Percentiles rank a stretch among this genome's conserved stretches.
Conservation (phyloP, 306 rosid genomes). For the Urtica urens region DNA sequence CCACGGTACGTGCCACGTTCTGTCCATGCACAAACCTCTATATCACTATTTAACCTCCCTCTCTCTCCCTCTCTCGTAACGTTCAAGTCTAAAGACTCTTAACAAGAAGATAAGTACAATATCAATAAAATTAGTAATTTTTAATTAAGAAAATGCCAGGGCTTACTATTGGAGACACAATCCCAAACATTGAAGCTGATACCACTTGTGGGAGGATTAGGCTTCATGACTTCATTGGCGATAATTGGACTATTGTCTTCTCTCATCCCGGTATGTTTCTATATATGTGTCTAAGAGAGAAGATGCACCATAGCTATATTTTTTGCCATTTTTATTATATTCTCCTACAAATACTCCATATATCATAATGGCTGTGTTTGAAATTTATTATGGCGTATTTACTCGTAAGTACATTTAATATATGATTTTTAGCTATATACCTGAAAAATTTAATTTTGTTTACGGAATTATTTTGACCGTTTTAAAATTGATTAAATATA, state of each 20-base stretch:
- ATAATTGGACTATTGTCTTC: constrained; percentile 62
- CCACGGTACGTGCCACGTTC: constrained; percentile 51
- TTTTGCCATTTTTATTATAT: too few relatives aligned
- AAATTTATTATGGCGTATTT: too few relatives aligned
- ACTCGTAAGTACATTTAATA: too few relatives aligned
- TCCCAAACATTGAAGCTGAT: constrained; percentile 63
- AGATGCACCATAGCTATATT: too few relatives aligned
- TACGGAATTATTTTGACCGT: too few relatives aligned
- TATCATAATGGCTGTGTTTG: too few relatives aligned
- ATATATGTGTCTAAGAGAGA: too few relatives aligned
- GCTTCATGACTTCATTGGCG: constrained; percentile 39
- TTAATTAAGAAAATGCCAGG: constrained; percentile 77
- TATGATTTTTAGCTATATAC: too few relatives aligned
- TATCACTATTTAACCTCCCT: constrained; percentile 8
- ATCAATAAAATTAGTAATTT: not conserved
- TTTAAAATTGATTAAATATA: too few relatives aligned
- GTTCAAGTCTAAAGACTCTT: not conserved
- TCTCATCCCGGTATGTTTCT: constrained; percentile 57
- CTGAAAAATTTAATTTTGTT: too few relatives aligned
- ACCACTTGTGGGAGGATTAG: constrained; percentile 58
- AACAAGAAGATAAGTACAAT: not conserved
- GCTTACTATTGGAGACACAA: constrained; percentile 65
- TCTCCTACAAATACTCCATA: too few relatives aligned
- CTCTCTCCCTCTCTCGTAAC: not conserved
- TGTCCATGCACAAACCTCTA: constrained; percentile 42